phyloP scores from a whole-genome alignment of 1,139 yeast genomes.

The Protomyces inouyei region DNA sequence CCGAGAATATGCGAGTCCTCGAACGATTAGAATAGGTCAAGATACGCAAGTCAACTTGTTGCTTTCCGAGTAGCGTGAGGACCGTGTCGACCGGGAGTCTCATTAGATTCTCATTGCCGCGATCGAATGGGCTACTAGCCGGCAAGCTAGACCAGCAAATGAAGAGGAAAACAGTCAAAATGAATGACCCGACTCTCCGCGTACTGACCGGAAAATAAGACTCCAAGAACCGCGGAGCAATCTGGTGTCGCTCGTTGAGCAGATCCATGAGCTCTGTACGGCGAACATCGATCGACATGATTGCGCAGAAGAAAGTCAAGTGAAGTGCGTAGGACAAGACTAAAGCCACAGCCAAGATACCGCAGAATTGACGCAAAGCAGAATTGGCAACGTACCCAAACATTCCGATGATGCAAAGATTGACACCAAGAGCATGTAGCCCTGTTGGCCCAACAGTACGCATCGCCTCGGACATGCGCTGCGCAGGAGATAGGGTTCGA shows the following conservation, averaged over 20 bases:
- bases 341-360: background rate
- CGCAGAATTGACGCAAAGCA: background rate
- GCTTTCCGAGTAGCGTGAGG: background rate
- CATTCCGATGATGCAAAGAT: background rate
- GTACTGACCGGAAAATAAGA: background rate
- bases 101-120: background rate
- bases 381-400: background rate
- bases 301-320: background rate
- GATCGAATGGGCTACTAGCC: background rate
- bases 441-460: background rate
- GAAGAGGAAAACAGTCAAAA: background rate
- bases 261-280: background rate
- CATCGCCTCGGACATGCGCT: background rate
- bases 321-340: background rate
- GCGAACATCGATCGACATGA: background rate
- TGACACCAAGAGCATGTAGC: background rate
- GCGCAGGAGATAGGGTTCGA: background rate
- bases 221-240: background rate
- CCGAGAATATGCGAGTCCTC: background rate
- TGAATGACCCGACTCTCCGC: background rate
- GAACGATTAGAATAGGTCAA: background rate
- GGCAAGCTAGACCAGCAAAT: background rate
- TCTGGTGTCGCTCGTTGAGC: background rate
- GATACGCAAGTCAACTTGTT: background rate
- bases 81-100: background rate